These are phyloP conservation scores for Xylaria multiplex DNA, from an alignment of 2,329 filamentous ascomycete species.

Conservation along the genomic window DNA sequence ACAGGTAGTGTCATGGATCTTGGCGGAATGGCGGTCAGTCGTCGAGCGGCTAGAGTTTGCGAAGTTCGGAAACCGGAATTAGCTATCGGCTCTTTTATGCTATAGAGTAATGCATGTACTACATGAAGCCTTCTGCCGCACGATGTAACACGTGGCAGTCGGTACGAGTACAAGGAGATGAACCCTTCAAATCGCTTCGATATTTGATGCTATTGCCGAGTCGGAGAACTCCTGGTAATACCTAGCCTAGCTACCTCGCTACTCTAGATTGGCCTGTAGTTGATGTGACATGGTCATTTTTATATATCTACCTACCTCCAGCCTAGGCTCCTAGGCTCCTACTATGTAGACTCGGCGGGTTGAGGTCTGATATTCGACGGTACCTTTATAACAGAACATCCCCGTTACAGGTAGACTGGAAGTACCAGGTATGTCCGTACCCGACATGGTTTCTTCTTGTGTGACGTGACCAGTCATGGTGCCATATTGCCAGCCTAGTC, in stretches of 20 bases:
- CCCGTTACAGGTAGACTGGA: not conserved
- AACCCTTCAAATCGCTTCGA: conserved; percentile 7
- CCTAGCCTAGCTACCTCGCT: not conserved
- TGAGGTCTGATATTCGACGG: not conserved
- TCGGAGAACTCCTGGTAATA: not conserved
- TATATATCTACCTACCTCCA: too few relatives aligned
- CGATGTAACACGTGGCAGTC: conserved; percentile 8
- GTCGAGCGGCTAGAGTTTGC: conserved; percentile 21
- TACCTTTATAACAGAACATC: not conserved
- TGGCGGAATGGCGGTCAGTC: conserved; percentile 33
- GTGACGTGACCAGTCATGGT: conserved; percentile 4
- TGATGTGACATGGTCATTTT: not conserved
- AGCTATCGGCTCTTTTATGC: conserved; percentile 1
- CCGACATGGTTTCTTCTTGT: conserved; percentile 2
- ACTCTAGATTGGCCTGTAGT: not conserved
- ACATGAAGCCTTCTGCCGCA: conserved; percentile 5
- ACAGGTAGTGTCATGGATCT: conserved; percentile 16
- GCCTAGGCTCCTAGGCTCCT: too few relatives aligned
- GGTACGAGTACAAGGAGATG: not conserved
- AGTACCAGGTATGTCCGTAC: not conserved
- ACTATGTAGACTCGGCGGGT: not conserved
- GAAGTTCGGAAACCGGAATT: conserved; percentile 21
- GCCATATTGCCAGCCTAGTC: not conserved
- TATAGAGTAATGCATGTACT: conserved; percentile 10
- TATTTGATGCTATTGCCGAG: conserved; percentile 1